These are phyloP conservation scores for Aspergillus tanneri DNA, from an alignment of 2,329 filamentous ascomycete genomes.

Conservation along the genomic window DNA sequence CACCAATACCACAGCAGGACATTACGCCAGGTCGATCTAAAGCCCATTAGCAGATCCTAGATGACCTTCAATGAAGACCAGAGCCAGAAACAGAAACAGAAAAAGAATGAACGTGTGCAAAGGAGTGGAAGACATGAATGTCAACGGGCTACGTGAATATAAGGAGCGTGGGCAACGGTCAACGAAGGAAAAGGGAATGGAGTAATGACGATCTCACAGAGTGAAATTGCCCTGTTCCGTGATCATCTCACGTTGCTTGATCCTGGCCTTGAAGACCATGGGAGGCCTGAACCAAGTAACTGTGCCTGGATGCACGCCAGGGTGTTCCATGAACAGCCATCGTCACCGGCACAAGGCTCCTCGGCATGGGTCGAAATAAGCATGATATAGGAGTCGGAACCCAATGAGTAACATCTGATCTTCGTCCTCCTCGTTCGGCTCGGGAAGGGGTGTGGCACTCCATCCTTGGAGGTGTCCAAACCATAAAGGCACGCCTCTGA, in stretches of 20 bases:
- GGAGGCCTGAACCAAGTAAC: slow-evolving; percentile 1
- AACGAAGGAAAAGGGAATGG: not conserved
- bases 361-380: slow-evolving; percentile 6
- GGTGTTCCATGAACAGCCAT: slow-evolving; percentile 10
- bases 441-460: slow-evolving; percentile 13
- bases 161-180: no score
- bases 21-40: slow-evolving; percentile 18
- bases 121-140: not conserved
- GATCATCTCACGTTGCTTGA: slow-evolving; percentile 1
- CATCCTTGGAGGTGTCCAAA: slow-evolving; percentile 17
- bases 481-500: slow-evolving; percentile 5
- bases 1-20: slow-evolving; percentile 22
- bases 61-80: slow-evolving; percentile 13
- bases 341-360: slow-evolving; percentile 5
- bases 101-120: not conserved
- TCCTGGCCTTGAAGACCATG: not conserved
- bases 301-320: slow-evolving; percentile 3
- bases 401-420: slow-evolving; percentile 13
- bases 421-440: slow-evolving; percentile 15
- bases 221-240: slow-evolving; percentile 3
- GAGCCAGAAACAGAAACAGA: slow-evolving; percentile 3
- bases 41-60: slow-evolving; percentile 20
- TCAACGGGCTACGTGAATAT: no score
- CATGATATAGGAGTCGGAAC: slow-evolving; percentile 17
- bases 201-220: slow-evolving; percentile 3